These are phyloP conservation scores for Silene noctiflora DNA, from an alignment of 179 eudicot species.

Conservation along the genomic window DNA sequence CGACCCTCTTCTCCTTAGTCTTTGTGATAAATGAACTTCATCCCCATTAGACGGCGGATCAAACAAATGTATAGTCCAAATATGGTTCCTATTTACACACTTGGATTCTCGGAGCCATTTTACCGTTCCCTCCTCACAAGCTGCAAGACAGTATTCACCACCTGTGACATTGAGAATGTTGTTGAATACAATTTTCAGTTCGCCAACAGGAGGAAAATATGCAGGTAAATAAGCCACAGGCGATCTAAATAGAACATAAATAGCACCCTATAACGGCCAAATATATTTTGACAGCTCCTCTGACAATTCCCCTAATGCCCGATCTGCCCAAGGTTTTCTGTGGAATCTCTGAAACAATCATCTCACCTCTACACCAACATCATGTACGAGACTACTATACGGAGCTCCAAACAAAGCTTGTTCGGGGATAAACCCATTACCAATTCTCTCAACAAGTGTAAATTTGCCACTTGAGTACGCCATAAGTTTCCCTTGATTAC, in stretches of 20 bases:
- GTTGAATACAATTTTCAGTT: neutral
- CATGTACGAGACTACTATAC: neutral
- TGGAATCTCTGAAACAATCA: neutral
- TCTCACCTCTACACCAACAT: neutral
- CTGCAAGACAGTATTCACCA: conserved; percentile 1
- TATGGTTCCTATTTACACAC: conserved; percentile 4
- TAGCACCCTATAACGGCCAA: neutral
- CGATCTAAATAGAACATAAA: neutral
- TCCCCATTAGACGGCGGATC: neutral
- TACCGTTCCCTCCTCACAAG: neutral
- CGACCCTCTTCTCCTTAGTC: neutral
- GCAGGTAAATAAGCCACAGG: neutral
- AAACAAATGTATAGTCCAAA: conserved; percentile 1
- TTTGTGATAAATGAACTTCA: neutral
- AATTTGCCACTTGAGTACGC: neutral
- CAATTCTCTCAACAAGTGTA: neutral
- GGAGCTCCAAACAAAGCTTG: neutral
- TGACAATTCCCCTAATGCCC: neutral
- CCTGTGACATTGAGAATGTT: neutral
- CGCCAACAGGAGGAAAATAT: neutral
- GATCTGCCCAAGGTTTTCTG: neutral
- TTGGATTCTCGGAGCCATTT: neutral
- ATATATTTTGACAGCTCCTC: neutral
- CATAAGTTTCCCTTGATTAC: neutral
- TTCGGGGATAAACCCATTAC: neutral